A percentile compares a stretch with the other conserved stretches of the same genome.
These are phyloP conservation scores for Aleurites moluccanus DNA, from an alignment of 441 rosid genomes.

Conservation along the genomic window DNA sequence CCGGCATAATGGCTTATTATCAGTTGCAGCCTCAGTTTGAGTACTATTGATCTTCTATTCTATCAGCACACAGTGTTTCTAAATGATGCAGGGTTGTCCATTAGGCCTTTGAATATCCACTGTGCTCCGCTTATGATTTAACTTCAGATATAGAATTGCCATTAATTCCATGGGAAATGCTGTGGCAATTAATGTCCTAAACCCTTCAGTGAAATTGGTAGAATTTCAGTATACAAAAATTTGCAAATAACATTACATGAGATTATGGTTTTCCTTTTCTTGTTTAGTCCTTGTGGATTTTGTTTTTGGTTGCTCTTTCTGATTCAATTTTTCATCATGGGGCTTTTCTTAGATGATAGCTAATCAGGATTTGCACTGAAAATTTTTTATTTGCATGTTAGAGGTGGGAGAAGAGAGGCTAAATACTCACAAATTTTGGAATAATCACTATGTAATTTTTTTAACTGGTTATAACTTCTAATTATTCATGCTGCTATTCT, in stretches of 20 bases:
- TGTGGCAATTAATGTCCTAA: background rate
- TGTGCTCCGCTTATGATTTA: too few species aligned
- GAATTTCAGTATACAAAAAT: background rate
- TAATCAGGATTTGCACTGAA: too few species aligned
- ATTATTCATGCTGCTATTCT: too few species aligned
- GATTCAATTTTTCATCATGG: too few species aligned
- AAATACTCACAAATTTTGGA: too few species aligned
- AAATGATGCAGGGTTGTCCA: conserved; percentile 3
- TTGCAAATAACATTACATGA: background rate
- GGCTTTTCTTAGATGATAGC: too few species aligned
- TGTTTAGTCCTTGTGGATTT: background rate
- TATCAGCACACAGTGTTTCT: background rate
- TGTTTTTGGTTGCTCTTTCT: background rate
- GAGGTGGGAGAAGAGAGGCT: too few species aligned
- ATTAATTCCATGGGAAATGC: background rate
- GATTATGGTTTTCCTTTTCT: background rate
- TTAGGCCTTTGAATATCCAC: conserved; percentile 8
- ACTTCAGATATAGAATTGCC: background rate
- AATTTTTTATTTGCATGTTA: too few species aligned
- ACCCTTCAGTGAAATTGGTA: background rate
- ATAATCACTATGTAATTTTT: too few species aligned
- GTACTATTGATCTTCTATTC: background rate
- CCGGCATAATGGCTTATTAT: conserved; percentile 78
- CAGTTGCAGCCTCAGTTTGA: conserved; percentile 48
- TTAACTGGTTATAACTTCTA: too few species aligned